Evolutionary conservation across 73 alveolate species (phyloP).

Genomic region (Uronychia setigera): DNA sequence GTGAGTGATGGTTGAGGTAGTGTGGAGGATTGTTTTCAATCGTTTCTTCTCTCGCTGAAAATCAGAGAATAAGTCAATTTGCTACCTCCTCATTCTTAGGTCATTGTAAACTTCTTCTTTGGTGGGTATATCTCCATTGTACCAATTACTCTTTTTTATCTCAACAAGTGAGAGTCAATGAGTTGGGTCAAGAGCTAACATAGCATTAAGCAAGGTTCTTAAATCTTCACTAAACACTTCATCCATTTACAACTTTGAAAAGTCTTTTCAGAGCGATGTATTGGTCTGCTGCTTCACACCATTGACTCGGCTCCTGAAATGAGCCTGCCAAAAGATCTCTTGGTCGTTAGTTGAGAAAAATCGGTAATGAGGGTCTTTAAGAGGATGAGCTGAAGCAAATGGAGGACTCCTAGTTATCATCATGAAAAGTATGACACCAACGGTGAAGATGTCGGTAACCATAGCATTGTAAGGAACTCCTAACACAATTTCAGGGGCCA

Average conservation of each 20-base stretch:
- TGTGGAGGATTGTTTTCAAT: not conserved
- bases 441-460: slow-evolving; percentile 72
- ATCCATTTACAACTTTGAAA: not conserved
- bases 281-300: not conserved
- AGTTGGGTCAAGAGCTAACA: slow-evolving; percentile 57
- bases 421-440: slow-evolving; percentile 72
- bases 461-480: slow-evolving; percentile 62
- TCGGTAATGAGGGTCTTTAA: not conserved
- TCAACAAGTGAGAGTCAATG: slow-evolving; percentile 65
- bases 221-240: slow-evolving; percentile 17
- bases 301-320: slow-evolving; percentile 26
- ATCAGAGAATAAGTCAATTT: not conserved
- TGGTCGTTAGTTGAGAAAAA: slow-evolving; percentile 10
- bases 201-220: slow-evolving; percentile 38
- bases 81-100: slow-evolving; percentile 45
- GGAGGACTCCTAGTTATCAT: slow-evolving; percentile 73
- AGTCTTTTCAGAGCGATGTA: not conserved
- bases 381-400: slow-evolving; percentile 55
- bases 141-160: slow-evolving; percentile 63
- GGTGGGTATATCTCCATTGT: slow-evolving; percentile 48
- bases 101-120: slow-evolving; percentile 53
- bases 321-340: slow-evolving; percentile 64
- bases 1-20: slow-evolving; percentile 4
- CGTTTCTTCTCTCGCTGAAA: not conserved
- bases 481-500: slow-evolving; percentile 74